Conservation (phyloP, 805 yeast genomes). For the Millerago galiae region DNA sequence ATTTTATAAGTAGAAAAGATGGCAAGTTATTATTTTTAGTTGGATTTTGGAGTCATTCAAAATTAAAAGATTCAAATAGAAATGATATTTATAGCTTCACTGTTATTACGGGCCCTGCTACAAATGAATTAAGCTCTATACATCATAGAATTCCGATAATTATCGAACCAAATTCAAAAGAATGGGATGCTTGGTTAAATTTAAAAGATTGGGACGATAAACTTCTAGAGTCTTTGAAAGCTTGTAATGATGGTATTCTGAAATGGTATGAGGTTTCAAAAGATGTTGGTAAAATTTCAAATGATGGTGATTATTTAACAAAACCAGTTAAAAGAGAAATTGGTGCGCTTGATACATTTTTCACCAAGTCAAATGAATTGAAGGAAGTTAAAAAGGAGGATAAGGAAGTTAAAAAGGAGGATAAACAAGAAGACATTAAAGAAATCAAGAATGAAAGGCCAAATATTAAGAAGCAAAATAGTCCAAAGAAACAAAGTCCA, state of each 20-base stretch:
- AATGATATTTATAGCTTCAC: constrained; percentile 46
- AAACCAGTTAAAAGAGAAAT: constrained; percentile 21
- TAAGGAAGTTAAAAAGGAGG: background rate
- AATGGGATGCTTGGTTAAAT: constrained; percentile 61
- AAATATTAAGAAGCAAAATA: background rate
- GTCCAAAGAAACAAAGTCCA: background rate
- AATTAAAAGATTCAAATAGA: constrained; percentile 3
- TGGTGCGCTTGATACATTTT: constrained; percentile 11
- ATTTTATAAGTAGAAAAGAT: constrained; percentile 52
- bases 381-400: constrained; percentile 1
- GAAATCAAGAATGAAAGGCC: background rate
- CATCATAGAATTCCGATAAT: constrained; percentile 79
- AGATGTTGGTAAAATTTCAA: constrained; percentile 57
- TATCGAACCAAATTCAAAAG: constrained; percentile 48
- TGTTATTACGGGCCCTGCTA: constrained; percentile 69
- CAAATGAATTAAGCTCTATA: constrained; percentile 54
- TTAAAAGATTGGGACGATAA: constrained; percentile 33
- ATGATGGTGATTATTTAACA: constrained; percentile 33
- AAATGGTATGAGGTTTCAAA: constrained; percentile 49
- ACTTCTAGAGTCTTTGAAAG: constrained; percentile 35
- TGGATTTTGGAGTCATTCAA: constrained; percentile 37
- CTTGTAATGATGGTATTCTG: constrained; percentile 31
- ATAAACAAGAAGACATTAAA: no score
- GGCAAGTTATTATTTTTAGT: constrained; percentile 57
- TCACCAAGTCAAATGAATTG: constrained; percentile 2